Conservation (phyloP, 2,329 filamentous ascomycete genomes). For the Curvularia sp. region DNA sequence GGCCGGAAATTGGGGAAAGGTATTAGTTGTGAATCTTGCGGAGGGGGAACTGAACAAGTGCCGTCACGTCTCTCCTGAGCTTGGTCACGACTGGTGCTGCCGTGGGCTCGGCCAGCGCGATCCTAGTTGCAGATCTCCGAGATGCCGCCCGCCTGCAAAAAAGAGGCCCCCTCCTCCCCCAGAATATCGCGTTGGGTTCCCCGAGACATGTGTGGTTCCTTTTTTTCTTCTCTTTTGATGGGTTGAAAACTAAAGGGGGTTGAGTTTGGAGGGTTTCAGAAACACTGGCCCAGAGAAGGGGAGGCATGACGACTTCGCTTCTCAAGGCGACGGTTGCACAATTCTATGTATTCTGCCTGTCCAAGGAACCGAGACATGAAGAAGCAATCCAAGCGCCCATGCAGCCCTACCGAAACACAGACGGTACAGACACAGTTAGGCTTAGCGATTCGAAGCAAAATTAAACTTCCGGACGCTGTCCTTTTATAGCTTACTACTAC, state of each 20-base stretch:
- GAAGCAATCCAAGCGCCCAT: background rate
- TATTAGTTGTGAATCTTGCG: constrained; percentile 19
- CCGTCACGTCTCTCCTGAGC: constrained; percentile 26
- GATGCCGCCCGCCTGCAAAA: constrained; percentile 18
- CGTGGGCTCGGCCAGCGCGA: constrained; percentile 21
- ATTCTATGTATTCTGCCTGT: background rate
- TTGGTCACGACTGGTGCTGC: constrained; percentile 13
- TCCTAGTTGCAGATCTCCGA: constrained; percentile 34
- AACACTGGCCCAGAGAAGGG: background rate
- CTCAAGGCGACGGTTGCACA: constrained; percentile 11
- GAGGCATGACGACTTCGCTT: background rate
- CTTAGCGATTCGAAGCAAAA: background rate
- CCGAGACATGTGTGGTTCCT: background rate
- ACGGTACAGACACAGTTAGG: background rate
- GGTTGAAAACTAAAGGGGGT: background rate
- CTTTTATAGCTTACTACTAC: constrained; percentile 46
- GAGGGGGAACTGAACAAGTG: constrained; percentile 6
- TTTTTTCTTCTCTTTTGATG: background rate
- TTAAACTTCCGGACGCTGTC: background rate
- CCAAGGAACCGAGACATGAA: constrained; percentile 4
- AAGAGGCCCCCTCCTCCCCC: background rate
- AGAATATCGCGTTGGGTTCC: background rate
- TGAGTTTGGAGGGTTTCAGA: background rate
- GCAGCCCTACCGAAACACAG: background rate
- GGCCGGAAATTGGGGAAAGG: constrained; percentile 4